Base-by-base conservation (phyloP, 2,329 filamentous ascomycete genomes). In the Thelonectria olida region DNA sequence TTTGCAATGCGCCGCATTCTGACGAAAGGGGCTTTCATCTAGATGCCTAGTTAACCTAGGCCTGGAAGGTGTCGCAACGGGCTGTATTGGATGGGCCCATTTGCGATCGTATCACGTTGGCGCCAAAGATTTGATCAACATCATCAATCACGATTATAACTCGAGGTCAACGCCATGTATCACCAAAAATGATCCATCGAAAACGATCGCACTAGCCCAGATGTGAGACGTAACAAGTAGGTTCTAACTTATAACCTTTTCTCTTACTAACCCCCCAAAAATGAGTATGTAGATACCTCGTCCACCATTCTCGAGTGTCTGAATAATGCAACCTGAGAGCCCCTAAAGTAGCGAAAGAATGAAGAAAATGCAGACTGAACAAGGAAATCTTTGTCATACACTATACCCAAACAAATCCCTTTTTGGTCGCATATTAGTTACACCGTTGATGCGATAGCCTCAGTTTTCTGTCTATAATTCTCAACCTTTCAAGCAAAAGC, bases 351-450 rank as follows among this genome's bases (percentile, higher is more conserved):
- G 59, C 45, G 68, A 63, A 23, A 51, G 59, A 64, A 67, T 39
- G 58, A 53, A 62, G 55, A 58, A 55, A 61, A 58, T 65, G 66
- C 63, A 69, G 65, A 61, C 61, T 67, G 58, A 55, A 67, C 12
- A 66, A 71, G 63, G 62, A 66, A 71, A 65, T 70, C 64, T 72
- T 76, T 74, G 68, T 73, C 72, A 67, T 74, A 76, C 73, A 74
- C 75, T 65, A 67, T 65, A 74, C 73, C 72, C 72, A 75, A 74
- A 66, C 69, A 66, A 66, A 65, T 63, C 64, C 70, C 67, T 66
- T 74, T 76, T 75, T 74, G 61, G 63, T 74, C 67, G 69, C 72
- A 70, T 75, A 77, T 76, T 76, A 76, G 68, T 72, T 76, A 76
- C 75, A 78, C 67, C 69, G 62, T 72, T 69, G 67, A 73, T 75